These are phyloP conservation scores for Mortierella sp. DNA, from an alignment of 371 early-diverging fungal genomes.

Conservation along the genomic window DNA sequence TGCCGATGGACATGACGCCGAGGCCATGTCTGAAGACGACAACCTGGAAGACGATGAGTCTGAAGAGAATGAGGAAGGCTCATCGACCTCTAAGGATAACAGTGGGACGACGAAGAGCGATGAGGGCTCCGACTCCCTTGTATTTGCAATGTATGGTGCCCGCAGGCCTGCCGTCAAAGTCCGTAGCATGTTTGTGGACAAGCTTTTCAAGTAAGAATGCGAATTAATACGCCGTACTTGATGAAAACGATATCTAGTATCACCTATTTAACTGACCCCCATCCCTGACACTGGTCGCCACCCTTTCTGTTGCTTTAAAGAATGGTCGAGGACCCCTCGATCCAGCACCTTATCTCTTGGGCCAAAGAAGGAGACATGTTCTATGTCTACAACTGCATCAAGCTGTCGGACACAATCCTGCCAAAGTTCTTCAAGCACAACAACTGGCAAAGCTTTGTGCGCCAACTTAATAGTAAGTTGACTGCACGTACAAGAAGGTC, in stretches of 20 bases:
- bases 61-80: constrained; percentile 24
- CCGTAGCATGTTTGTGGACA: constrained; percentile 55
- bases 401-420: constrained; percentile 77
- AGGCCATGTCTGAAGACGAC: constrained; percentile 27
- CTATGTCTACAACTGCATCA: constrained; percentile 76
- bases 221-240: not conserved
- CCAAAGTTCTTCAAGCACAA: constrained; percentile 89
- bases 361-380: constrained; percentile 73
- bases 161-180: constrained; percentile 32
- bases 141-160: constrained; percentile 7
- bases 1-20: constrained; percentile 18
- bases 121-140: constrained; percentile 18
- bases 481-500: no score
- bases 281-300: no score
- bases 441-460: constrained; percentile 89
- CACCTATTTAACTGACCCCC: no score
- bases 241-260: not conserved
- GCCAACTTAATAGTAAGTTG: constrained; percentile 85
- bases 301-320: constrained; percentile 11
- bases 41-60: constrained; percentile 31
- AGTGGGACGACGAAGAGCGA: constrained; percentile 17
- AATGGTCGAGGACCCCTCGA: constrained; percentile 60
- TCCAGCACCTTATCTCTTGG: constrained; percentile 64
- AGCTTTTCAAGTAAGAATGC: constrained; percentile 42
- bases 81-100: constrained; percentile 9